These are phyloP conservation scores for Thraustotheca clavata DNA, from an alignment of 352 stramenopile genomes.

Conservation along the genomic window DNA sequence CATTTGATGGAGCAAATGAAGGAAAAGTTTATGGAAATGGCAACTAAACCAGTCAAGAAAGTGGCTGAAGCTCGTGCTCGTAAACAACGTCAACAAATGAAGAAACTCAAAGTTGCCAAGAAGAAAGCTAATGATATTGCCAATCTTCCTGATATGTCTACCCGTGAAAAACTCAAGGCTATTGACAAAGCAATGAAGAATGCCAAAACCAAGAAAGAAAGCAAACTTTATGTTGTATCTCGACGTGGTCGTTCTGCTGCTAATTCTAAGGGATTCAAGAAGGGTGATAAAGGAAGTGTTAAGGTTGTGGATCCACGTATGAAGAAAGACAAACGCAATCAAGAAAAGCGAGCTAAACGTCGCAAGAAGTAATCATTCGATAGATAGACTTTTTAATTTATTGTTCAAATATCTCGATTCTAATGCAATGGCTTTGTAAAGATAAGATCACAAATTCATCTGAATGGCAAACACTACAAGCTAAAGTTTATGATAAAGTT, in stretches of 20 bases:
- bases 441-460: too few relatives aligned
- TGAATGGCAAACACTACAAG: conserved; percentile 3
- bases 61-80: conserved; percentile 95
- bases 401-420: too few relatives aligned
- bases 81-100: conserved; percentile 91
- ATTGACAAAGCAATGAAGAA: conserved; percentile 96
- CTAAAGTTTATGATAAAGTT: background rate
- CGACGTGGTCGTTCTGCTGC: conserved; percentile 43
- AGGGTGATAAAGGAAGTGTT: conserved; percentile 76
- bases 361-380: conserved; percentile 63
- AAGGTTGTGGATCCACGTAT: conserved; percentile 98
- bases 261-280: conserved; percentile 60
- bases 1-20: conserved; percentile 98
- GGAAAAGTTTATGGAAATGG: conserved; percentile 92
- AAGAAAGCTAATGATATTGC: conserved; percentile 96
- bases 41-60: conserved; percentile 98
- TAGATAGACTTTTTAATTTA: conserved; percentile 17
- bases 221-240: conserved; percentile 96
- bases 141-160: conserved; percentile 94
- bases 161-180: conserved; percentile 96
- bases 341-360: conserved; percentile 70
- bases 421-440: too few relatives aligned
- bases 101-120: conserved; percentile 95
- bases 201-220: conserved; percentile 81
- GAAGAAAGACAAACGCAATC: conserved; percentile 94